Evolutionary conservation across 208 protist genomes (phyloP).

Genomic region (Angomonas ambiguus): DNA sequence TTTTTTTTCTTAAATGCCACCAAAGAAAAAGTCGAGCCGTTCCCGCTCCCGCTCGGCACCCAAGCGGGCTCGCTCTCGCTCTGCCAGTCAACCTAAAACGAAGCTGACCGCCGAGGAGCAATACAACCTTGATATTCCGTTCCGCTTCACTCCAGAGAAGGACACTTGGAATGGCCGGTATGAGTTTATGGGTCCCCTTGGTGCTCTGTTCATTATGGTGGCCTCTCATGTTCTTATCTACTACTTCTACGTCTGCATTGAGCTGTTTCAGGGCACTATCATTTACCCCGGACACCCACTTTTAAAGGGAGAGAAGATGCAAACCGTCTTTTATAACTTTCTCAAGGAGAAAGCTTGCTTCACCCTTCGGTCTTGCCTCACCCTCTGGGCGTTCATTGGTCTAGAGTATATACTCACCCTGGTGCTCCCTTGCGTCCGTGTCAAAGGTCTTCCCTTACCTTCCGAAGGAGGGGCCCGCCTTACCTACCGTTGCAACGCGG

Average conservation of each 20-base stretch:
- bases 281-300: slow-evolving; percentile 78
- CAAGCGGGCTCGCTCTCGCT: slow-evolving; percentile 4
- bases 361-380: slow-evolving; percentile 31
- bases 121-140: slow-evolving; percentile 43
- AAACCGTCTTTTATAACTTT: slow-evolving; percentile 39
- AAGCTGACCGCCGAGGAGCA: slow-evolving; percentile 40
- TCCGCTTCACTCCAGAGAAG: slow-evolving; percentile 75
- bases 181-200: slow-evolving; percentile 81
- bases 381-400: slow-evolving; percentile 67
- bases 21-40: slow-evolving; percentile 24
- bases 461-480: slow-evolving; percentile 78
- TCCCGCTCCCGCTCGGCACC: slow-evolving; percentile 24
- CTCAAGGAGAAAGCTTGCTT: slow-evolving; percentile 48
- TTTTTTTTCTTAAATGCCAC: slow-evolving; percentile 26
- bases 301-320: slow-evolving; percentile 52
- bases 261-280: slow-evolving; percentile 72
- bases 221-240: slow-evolving; percentile 83
- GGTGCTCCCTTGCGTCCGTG: slow-evolving; percentile 65
- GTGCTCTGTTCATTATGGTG: slow-evolving; percentile 73
- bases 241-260: slow-evolving; percentile 86
- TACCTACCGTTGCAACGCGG: slow-evolving; percentile 89
- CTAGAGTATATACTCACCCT: slow-evolving; percentile 76
- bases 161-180: slow-evolving; percentile 69
- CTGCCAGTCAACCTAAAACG: background rate
- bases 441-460: slow-evolving; percentile 81